A percentile compares a stretch with the other conserved stretches of the same genome.
phyloP scores from a whole-genome alignment of 176 grass and related monocot genomes.

The Carex myosuroides region DNA sequence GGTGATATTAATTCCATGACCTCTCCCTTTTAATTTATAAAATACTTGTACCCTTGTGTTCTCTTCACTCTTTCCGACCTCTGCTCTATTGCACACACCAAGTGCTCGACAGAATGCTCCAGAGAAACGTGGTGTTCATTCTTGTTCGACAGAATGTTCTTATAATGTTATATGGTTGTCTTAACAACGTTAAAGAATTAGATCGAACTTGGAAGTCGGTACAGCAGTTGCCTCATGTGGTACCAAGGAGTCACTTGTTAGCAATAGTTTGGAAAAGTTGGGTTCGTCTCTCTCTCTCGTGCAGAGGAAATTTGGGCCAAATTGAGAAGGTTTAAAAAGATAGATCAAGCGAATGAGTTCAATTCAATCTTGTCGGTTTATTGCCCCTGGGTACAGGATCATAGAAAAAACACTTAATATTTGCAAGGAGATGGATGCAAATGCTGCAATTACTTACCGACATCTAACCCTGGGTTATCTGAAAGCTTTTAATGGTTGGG shows the following conservation, averaged over 20 bases:
- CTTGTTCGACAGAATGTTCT: no score
- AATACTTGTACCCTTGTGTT: no score
- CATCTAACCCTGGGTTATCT: conserved; percentile 1
- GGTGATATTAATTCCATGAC: no score
- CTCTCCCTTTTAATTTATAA: no score
- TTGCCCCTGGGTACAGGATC: conserved; percentile 41
- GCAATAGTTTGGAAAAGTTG: conserved; percentile 79
- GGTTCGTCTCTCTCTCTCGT: conserved; percentile 22
- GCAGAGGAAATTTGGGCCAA: conserved; percentile 62
- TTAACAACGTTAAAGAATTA: conserved; percentile 60
- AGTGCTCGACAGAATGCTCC: not conserved
- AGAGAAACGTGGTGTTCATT: not conserved
- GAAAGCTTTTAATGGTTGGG: conserved; percentile 44
- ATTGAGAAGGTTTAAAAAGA: conserved; percentile 46
- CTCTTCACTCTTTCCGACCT: no score
- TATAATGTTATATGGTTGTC: conserved; percentile 67
- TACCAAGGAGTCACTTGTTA: conserved; percentile 55
- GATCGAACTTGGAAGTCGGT: conserved; percentile 54
- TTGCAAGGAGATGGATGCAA: not conserved
- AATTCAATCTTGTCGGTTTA: conserved; percentile 86
- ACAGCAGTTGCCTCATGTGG: conserved; percentile 49
- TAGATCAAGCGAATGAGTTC: conserved; percentile 53
- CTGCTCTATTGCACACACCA: not conserved
- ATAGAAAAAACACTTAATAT: conserved; percentile 42
- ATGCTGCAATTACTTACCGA: no score